Conservation (phyloP, 2,329 filamentous ascomycete genomes). For the Pseudogymnoascus sp. region DNA sequence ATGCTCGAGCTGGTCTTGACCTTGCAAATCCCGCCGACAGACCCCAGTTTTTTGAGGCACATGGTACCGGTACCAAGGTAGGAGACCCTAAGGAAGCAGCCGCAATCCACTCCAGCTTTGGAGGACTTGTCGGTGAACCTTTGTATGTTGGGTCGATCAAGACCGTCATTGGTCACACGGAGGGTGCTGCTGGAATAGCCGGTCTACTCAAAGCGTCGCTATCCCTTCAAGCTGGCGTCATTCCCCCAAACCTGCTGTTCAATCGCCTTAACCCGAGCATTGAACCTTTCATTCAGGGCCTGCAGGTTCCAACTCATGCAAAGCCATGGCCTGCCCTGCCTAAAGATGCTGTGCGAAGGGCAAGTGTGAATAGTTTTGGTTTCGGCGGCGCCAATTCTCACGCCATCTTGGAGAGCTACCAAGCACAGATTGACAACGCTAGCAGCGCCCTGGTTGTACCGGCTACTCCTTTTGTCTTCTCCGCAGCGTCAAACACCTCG, state of each 20-base stretch:
- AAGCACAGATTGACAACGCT: slow-evolving; percentile 27
- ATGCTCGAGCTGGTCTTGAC: slow-evolving; percentile 17
- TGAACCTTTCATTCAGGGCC: slow-evolving; percentile 10
- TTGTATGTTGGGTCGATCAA: slow-evolving; percentile 18
- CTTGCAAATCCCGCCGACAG: background rate
- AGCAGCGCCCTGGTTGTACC: slow-evolving; percentile 23
- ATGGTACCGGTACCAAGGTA: slow-evolving; percentile 23
- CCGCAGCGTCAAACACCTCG: slow-evolving; percentile 14
- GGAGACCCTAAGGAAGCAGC: slow-evolving; percentile 22
- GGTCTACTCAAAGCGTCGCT: slow-evolving; percentile 21
- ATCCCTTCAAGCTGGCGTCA: slow-evolving; percentile 18
- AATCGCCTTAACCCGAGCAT: slow-evolving; percentile 29
- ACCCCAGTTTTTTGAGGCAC: slow-evolving; percentile 19
- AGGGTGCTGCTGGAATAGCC: slow-evolving; percentile 18
- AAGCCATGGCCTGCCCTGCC: slow-evolving; percentile 17
- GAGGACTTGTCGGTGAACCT: slow-evolving; percentile 12
- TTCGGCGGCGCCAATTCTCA: too few species aligned
- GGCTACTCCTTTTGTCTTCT: slow-evolving; percentile 15
- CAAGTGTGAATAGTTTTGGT: slow-evolving; percentile 27
- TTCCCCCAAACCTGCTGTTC: slow-evolving; percentile 24
- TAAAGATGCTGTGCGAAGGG: slow-evolving; percentile 16
- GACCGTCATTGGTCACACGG: slow-evolving; percentile 23
- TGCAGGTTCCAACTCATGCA: background rate
- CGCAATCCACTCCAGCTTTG: slow-evolving; percentile 16
- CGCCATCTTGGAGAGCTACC: slow-evolving; percentile 34